Evolutionary conservation across 352 stramenopile species (phyloP).

Genomic region (Globisporangium spinosum): DNA sequence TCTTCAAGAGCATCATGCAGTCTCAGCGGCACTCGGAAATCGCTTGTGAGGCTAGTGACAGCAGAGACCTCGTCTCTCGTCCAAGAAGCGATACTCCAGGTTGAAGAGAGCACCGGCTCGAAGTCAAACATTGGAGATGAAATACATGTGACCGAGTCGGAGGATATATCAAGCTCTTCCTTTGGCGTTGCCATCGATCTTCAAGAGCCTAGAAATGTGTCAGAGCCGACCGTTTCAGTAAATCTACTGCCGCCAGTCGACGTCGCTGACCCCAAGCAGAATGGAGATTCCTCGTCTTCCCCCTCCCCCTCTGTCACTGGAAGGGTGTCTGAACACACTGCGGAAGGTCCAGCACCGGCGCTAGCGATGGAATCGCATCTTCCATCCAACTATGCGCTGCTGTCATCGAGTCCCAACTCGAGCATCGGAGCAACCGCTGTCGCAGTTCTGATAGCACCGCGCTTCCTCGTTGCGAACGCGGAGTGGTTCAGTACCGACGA

Average conservation of each 20-base stretch:
- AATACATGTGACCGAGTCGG: neutral
- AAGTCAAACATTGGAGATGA: neutral
- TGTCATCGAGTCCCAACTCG: neutral
- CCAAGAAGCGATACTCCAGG: neutral
- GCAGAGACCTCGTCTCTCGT: neutral
- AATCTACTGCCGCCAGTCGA: neutral
- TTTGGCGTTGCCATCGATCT: neutral
- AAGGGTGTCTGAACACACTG: neutral
- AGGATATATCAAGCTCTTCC: neutral
- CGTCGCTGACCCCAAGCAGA: neutral
- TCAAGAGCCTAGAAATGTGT: neutral
- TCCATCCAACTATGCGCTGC: neutral
- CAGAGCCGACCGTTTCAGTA: neutral
- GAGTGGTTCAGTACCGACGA: neutral
- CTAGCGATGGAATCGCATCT: neutral
- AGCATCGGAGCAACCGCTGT: neutral
- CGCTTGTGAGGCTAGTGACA: neutral
- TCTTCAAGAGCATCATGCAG: neutral
- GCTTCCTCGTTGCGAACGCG: slow-evolving; percentile 1
- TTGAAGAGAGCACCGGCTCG: neutral
- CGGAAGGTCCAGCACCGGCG: neutral
- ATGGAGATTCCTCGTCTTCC: neutral
- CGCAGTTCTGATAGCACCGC: neutral
- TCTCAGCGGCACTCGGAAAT: neutral
- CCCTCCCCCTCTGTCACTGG: neutral